Evolutionary conservation across 495 filamentous ascomycete genomes (phyloP).

Genomic region (Lophiostoma macrostomum): DNA sequence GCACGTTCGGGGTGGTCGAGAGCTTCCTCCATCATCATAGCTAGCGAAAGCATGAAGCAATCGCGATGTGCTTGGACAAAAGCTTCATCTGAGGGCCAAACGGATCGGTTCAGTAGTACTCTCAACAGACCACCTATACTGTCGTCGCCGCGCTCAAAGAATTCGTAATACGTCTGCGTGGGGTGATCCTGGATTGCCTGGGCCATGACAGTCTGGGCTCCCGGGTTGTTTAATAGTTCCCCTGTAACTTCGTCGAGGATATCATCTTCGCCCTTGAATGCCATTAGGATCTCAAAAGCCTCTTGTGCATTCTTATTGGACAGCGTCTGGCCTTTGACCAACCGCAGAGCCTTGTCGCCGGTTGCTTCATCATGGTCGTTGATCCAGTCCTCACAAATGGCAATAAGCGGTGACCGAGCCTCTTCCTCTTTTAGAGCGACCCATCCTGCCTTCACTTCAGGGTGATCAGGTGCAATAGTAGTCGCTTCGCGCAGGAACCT

Average conservation of each 20-base stretch:
- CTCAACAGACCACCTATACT: constrained; percentile 57
- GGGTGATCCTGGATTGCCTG: constrained; percentile 49
- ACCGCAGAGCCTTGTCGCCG: constrained; percentile 56
- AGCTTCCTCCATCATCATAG: constrained; percentile 61
- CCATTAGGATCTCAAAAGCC: constrained; percentile 55
- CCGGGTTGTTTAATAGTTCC: constrained; percentile 54
- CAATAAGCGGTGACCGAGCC: constrained; percentile 48
- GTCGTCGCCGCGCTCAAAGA: constrained; percentile 61
- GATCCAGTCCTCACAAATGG: constrained; percentile 55
- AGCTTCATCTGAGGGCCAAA: constrained; percentile 55
- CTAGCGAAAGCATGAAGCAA: constrained; percentile 64
- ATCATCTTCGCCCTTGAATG: constrained; percentile 41
- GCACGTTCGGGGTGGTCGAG: constrained; percentile 58
- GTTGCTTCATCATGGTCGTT: constrained; percentile 50
- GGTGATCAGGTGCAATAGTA: constrained; percentile 57
- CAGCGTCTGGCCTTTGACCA: constrained; percentile 54
- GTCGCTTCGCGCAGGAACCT: constrained; percentile 61
- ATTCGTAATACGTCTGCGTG: constrained; percentile 52
- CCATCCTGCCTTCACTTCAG: constrained; percentile 52
- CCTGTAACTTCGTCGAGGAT: constrained; percentile 59
- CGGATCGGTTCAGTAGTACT: constrained; percentile 53
- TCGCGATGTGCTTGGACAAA: constrained; percentile 53
- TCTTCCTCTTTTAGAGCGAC: constrained; percentile 51
- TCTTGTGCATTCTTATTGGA: constrained; percentile 52
- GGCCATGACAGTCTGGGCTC: constrained; percentile 56